These are phyloP conservation scores for Ceratobasidium sp. DNA, from an alignment of 1,284 basidiomycete species.

Conservation along the genomic window DNA sequence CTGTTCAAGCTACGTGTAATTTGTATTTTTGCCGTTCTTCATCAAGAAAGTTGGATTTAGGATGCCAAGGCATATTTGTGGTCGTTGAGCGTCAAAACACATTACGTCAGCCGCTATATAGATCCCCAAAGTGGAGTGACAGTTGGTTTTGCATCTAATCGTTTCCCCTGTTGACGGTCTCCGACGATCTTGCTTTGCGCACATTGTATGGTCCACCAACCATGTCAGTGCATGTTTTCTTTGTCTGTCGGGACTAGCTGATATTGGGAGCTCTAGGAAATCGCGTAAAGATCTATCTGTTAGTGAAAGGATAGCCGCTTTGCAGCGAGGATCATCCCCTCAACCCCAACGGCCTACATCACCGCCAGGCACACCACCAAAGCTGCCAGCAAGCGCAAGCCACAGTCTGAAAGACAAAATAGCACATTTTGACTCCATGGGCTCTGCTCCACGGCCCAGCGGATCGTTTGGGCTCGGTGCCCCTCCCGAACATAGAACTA, in stretches of 20 bases:
- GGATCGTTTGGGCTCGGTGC: slow-evolving; percentile 41
- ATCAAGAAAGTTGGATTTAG: background rate
- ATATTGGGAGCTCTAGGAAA: slow-evolving; percentile 6
- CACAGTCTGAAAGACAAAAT: slow-evolving; percentile 43
- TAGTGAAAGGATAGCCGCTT: slow-evolving; percentile 43
- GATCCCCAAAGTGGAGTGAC: slow-evolving; percentile 21
- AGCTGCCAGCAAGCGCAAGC: background rate
- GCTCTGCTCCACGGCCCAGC: slow-evolving; percentile 39
- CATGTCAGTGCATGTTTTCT: slow-evolving; percentile 8
- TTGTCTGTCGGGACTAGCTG: background rate
- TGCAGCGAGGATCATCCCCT: slow-evolving; percentile 40
- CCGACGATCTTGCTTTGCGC: background rate
- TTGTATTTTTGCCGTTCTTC: background rate
- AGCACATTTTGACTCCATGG: slow-evolving; percentile 42
- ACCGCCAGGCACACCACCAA: slow-evolving; percentile 21
- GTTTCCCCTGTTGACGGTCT: slow-evolving; percentile 7
- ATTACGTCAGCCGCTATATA: slow-evolving; percentile 35
- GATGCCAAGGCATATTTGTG: slow-evolving; percentile 1
- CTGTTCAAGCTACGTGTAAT: background rate
- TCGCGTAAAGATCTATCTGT: slow-evolving; percentile 42
- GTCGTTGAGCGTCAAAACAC: background rate
- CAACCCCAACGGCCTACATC: slow-evolving; percentile 33
- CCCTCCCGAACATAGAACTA: slow-evolving; percentile 16
- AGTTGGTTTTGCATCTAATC: background rate
- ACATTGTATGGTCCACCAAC: background rate